Conservation (phyloP, 768 basidiomycete species). For the Mycena alexandri region DNA sequence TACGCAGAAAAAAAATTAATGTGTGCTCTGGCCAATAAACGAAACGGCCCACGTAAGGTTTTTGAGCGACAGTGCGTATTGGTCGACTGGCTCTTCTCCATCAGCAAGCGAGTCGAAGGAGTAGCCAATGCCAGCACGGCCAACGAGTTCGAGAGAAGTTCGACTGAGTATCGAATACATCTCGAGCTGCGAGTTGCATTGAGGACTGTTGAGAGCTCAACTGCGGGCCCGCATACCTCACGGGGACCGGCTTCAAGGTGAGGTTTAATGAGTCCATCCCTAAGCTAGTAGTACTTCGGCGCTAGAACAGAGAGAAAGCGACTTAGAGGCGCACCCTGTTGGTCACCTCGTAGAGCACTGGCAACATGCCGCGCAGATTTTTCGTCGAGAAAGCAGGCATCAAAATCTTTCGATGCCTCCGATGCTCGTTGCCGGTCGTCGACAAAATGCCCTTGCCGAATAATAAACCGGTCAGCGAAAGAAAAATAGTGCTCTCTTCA, state of each 20-base stretch:
- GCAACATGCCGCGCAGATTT: conserved; percentile 25
- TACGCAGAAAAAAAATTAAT: background rate
- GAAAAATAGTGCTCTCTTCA: conserved; percentile 21
- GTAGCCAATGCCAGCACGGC: conserved; percentile 24
- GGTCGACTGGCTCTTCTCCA: conserved; percentile 11
- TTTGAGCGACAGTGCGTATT: conserved; percentile 23
- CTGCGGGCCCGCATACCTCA: conserved; percentile 9
- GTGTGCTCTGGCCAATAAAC: background rate
- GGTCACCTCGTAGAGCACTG: conserved; percentile 26
- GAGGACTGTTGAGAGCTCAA: no score
- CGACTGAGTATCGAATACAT: conserved; percentile 27
- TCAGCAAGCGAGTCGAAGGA: conserved; percentile 22
- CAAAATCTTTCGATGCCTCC: conserved; percentile 28
- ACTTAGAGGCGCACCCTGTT: conserved; percentile 13
- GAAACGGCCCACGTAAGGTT: conserved; percentile 8
- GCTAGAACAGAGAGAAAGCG: background rate
- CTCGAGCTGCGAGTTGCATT: conserved; percentile 16
- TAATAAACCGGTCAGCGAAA: conserved; percentile 25
- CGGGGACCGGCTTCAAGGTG: conserved; percentile 3
- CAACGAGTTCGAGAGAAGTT: conserved; percentile 30
- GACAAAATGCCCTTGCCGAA: conserved; percentile 28
- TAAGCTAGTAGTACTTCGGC: conserved; percentile 3
- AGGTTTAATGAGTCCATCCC: conserved; percentile 20
- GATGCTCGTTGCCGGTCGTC: conserved; percentile 27
- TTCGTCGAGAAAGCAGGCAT: conserved; percentile 25